A percentile compares a stretch with the other conserved stretches of the same genome.
Conservation (phyloP, 805 yeast genomes). For the Candida methanosorbosa region DNA sequence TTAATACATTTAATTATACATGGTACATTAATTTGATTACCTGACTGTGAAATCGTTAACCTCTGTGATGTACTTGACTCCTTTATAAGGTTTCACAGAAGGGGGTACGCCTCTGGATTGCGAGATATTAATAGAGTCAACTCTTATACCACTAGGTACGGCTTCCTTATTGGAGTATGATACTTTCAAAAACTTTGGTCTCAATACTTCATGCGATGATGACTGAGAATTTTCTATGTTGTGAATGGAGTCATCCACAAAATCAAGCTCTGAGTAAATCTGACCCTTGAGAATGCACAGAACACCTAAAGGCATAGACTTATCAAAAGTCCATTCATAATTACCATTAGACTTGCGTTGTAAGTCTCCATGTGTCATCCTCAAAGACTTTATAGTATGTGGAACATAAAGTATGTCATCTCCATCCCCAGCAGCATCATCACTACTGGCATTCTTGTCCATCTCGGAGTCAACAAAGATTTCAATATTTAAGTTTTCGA, state of each 20-base stretch:
- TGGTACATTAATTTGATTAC: no score
- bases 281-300: slow-evolving; percentile 59
- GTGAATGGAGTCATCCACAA: slow-evolving; percentile 1
- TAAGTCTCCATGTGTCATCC: slow-evolving; percentile 76
- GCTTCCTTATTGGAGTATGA: slow-evolving; percentile 56
- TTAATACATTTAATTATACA: no score
- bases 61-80: slow-evolving; percentile 72
- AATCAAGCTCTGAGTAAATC: slow-evolving; percentile 5
- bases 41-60: slow-evolving; percentile 51
- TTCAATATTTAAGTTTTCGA: slow-evolving; percentile 39
- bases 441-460: slow-evolving; percentile 2
- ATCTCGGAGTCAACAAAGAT: slow-evolving; percentile 18
- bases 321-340: slow-evolving; percentile 66
- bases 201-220: slow-evolving; percentile 3
- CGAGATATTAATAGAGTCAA: slow-evolving; percentile 52
- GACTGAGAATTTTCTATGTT: slow-evolving; percentile 1
- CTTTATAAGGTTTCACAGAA: slow-evolving; percentile 74
- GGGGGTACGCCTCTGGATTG: slow-evolving; percentile 44
- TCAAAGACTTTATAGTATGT: slow-evolving; percentile 40
- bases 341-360: slow-evolving; percentile 37
- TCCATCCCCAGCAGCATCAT: slow-evolving; percentile 5
- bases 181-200: slow-evolving; percentile 39
- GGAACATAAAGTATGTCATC: no score
- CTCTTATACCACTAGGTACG: slow-evolving; percentile 68
- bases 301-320: slow-evolving; percentile 51